These are phyloP conservation scores for Mycena vitilis DNA, from an alignment of 768 basidiomycete genomes.

Conservation along the genomic window DNA sequence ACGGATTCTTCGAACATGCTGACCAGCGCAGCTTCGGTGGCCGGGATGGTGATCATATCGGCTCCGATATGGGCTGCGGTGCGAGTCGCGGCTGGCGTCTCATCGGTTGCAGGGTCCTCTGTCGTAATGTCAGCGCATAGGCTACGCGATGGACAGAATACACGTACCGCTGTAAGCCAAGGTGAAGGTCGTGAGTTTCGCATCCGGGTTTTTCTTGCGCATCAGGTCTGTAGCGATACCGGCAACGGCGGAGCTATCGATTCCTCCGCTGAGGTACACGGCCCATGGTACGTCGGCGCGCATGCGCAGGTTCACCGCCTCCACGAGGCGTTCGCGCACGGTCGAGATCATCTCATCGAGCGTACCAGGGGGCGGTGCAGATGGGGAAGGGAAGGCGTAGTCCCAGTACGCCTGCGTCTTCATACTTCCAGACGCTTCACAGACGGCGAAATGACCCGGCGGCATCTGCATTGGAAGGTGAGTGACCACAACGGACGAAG, in stretches of 20 bases:
- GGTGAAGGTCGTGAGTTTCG: constrained; percentile 31
- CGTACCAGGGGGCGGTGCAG: background rate
- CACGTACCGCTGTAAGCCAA: constrained; percentile 9
- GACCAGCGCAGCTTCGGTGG: constrained; percentile 26
- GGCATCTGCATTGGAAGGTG: constrained; percentile 4
- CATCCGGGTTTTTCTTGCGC: constrained; percentile 25
- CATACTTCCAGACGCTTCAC: constrained; percentile 24
- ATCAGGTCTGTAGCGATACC: constrained; percentile 32
- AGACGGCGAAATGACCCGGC: constrained; percentile 20
- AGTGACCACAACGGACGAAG: too few species aligned
- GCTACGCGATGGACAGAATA: background rate
- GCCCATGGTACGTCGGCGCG: constrained; percentile 34
- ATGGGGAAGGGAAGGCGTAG: constrained; percentile 16
- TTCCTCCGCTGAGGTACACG: constrained; percentile 37
- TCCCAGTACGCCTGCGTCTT: constrained; percentile 33
- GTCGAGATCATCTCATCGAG: constrained; percentile 25
- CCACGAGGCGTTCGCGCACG: constrained; percentile 21
- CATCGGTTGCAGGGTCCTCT: constrained; percentile 27
- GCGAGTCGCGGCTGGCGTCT: constrained; percentile 22
- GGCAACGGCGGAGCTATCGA: constrained; percentile 34
- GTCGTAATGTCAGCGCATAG: background rate
- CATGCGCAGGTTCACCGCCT: constrained; percentile 30
- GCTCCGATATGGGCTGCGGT: constrained; percentile 28
- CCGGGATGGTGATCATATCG: constrained; percentile 11
- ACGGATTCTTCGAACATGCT: constrained; percentile 27